phyloP scores from a whole-genome alignment of 176 grass and related monocot genomes.

The Oryza meridionalis region DNA sequence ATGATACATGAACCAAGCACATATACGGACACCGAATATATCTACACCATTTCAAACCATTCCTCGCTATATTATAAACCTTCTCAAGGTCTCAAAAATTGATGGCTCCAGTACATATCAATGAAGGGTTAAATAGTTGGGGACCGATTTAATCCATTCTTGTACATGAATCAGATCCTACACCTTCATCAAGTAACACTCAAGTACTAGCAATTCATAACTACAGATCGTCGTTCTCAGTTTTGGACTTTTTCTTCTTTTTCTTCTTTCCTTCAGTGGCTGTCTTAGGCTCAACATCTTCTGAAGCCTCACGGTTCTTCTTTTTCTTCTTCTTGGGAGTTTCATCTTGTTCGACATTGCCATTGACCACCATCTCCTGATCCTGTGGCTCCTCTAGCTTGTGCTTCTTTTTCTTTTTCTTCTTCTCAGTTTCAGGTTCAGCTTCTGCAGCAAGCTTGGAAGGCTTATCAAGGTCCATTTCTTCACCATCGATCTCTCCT shows the following conservation, averaged over 20 bases:
- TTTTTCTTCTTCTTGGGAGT: conserved; percentile 57
- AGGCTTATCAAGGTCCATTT: conserved; percentile 54
- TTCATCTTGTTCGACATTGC: conserved; percentile 24
- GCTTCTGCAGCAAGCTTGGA: background rate
- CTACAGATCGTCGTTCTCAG: background rate
- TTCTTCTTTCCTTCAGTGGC: conserved; percentile 54
- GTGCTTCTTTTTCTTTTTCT: conserved; percentile 55
- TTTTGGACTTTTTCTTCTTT: conserved; percentile 48
- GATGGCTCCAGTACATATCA: background rate
- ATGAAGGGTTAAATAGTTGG: conserved; percentile 5
- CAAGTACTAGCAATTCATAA: background rate
- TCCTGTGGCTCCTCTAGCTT: conserved; percentile 36
- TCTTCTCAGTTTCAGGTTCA: conserved; percentile 56
- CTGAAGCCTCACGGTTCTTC: conserved; percentile 26
- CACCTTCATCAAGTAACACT: background rate
- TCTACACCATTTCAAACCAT: background rate
- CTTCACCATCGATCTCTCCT: conserved; percentile 41
- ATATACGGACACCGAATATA: background rate
- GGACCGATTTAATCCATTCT: background rate
- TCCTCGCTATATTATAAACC: conserved; percentile 16
- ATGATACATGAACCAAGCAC: background rate
- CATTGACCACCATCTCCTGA: conserved; percentile 9
- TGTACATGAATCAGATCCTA: background rate
- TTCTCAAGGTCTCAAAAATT: conserved; percentile 4
- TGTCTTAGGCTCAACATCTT: conserved; percentile 37